A percentile compares a stretch with the other conserved stretches of the same genome.
phyloP scores from a whole-genome alignment of 2,329 filamentous ascomycete genomes.

The Colletotrichum destructivum region DNA sequence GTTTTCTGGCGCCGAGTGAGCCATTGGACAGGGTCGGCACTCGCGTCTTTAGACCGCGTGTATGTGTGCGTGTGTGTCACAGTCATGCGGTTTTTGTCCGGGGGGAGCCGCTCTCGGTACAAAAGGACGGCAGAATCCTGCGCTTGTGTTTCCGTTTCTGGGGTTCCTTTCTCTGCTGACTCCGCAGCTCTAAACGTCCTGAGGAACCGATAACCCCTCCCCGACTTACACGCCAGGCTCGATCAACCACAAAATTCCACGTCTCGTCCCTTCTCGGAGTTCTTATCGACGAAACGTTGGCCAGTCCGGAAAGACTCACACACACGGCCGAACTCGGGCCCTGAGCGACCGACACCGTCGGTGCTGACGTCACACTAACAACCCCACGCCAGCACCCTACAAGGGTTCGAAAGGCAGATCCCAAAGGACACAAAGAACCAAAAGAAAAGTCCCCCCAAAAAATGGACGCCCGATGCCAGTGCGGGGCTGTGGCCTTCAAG shows the following conservation, averaged over 20 bases:
- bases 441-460: background rate
- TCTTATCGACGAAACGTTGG: background rate
- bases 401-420: background rate
- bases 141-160: conserved; percentile 10
- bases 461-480: conserved; percentile 78
- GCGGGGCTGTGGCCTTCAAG: conserved; percentile 73
- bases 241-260: background rate
- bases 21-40: background rate
- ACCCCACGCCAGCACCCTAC: background rate
- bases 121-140: conserved; percentile 34
- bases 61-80: background rate
- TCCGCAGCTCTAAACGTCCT: conserved; percentile 7
- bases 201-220: background rate
- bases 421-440: background rate
- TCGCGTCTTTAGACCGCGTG: background rate
- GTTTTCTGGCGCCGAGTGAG: background rate
- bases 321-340: background rate
- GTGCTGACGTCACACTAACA: conserved; percentile 3
- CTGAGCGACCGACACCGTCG: background rate
- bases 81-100: conserved; percentile 5
- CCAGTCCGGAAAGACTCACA: background rate
- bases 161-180: conserved; percentile 19
- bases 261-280: background rate
- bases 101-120: conserved; percentile 26
- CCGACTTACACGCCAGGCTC: background rate